Percentiles rank a stretch among this genome's conserved stretches.
These are phyloP conservation scores for Pichia inconspicua DNA, from an alignment of 1,139 yeast species.

Conservation along the genomic window DNA sequence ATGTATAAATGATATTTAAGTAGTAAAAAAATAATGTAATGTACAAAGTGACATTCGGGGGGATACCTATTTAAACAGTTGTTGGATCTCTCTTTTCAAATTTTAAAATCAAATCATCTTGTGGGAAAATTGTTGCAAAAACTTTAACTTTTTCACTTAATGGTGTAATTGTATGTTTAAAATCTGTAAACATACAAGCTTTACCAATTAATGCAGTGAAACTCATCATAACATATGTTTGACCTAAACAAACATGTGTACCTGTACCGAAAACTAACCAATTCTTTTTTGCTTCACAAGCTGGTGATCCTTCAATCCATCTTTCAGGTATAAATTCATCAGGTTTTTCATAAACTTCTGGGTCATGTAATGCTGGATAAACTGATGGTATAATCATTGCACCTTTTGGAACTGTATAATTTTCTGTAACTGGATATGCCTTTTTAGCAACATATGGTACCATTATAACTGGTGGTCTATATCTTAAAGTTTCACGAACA, in stretches of 20 bases:
- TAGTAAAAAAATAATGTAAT: not conserved
- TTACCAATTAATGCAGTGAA: constrained; percentile 89
- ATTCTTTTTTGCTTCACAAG: constrained; percentile 63
- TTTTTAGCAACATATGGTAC: constrained; percentile 92
- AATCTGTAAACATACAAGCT: constrained; percentile 69
- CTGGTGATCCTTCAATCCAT: constrained; percentile 69
- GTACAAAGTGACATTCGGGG: not conserved
- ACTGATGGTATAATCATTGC: constrained; percentile 93
- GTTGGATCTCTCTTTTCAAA: constrained; percentile 60
- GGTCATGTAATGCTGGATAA: constrained; percentile 94
- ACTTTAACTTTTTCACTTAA: constrained; percentile 87
- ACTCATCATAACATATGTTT: constrained; percentile 83
- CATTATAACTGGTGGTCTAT: constrained; percentile 97
- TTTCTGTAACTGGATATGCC: constrained; percentile 71
- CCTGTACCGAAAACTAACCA: constrained; percentile 98
- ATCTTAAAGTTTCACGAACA: constrained; percentile 84
- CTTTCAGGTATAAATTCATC: constrained; percentile 93
- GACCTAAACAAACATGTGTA: constrained; percentile 93
- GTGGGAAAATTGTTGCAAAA: constrained; percentile 96
- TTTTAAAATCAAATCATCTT: constrained; percentile 80
- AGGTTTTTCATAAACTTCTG: constrained; percentile 90
- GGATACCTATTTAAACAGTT: no score
- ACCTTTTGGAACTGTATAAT: constrained; percentile 91
- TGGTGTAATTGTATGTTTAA: constrained; percentile 74
- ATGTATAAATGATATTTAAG: not conserved